phyloP scores from a whole-genome alignment of 2,329 filamentous ascomycete genomes.

The Cordyceps militaris region DNA sequence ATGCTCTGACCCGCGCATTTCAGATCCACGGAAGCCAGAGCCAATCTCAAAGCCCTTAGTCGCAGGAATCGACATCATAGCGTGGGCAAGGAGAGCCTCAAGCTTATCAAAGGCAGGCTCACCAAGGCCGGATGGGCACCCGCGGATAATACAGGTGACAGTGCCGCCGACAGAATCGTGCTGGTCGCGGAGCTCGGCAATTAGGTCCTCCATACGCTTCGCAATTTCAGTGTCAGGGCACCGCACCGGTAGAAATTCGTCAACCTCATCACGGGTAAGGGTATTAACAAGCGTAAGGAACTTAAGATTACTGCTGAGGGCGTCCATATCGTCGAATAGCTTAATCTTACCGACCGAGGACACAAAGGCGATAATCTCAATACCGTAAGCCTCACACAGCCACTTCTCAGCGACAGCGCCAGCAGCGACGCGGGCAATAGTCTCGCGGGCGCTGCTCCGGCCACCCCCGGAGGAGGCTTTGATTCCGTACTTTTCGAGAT shows the following conservation, averaged over 20 bases:
- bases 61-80: conserved; percentile 91
- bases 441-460: conserved; percentile 86
- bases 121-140: conserved; percentile 76
- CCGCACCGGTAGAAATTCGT: conserved; percentile 74
- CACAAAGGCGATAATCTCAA: conserved; percentile 89
- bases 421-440: conserved; percentile 85
- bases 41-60: conserved; percentile 96
- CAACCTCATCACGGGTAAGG: conserved; percentile 69
- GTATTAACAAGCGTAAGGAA: conserved; percentile 69
- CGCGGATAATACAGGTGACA: conserved; percentile 87
- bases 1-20: conserved; percentile 81
- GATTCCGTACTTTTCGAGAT: conserved; percentile 93
- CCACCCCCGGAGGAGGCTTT: conserved; percentile 89
- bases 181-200: conserved; percentile 69
- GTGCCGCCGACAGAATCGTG: conserved; percentile 90
- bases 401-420: conserved; percentile 93
- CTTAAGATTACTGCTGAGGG: conserved; percentile 70
- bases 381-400: conserved; percentile 67
- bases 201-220: conserved; percentile 70
- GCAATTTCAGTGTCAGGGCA: conserved; percentile 63
- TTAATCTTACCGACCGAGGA: conserved; percentile 65
- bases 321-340: conserved; percentile 33
- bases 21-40: conserved; percentile 81
- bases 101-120: conserved; percentile 96
- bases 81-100: conserved; percentile 84